These are phyloP conservation scores for Hericium erinaceus DNA, from an alignment of 768 basidiomycete genomes.

Conservation along the genomic window DNA sequence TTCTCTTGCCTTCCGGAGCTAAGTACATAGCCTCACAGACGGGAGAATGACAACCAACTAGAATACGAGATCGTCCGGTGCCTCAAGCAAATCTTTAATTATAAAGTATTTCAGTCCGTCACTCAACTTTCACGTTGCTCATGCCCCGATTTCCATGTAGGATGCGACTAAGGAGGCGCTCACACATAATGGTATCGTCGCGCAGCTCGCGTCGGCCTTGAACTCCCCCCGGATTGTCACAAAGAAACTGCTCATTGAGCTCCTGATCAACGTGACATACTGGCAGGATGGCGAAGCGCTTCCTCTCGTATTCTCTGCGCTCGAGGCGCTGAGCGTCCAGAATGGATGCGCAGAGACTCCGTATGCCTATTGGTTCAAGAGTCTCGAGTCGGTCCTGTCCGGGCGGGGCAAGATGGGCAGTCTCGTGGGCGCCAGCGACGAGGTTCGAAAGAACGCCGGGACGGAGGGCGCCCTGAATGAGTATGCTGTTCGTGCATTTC, in stretches of 20 bases:
- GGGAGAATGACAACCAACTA: slow-evolving; percentile 54
- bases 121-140: too few species aligned
- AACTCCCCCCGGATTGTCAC: slow-evolving; percentile 74
- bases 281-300: slow-evolving; percentile 46
- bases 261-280: slow-evolving; percentile 66
- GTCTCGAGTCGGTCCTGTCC: slow-evolving; percentile 61
- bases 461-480: slow-evolving; percentile 67
- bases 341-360: slow-evolving; percentile 48
- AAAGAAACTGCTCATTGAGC: slow-evolving; percentile 69
- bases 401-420: slow-evolving; percentile 94
- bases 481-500: slow-evolving; percentile 60
- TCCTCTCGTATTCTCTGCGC: slow-evolving; percentile 60
- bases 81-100: slow-evolving; percentile 74
- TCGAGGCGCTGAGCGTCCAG: slow-evolving; percentile 62
- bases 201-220: slow-evolving; percentile 73
- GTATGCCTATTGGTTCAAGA: slow-evolving; percentile 88
- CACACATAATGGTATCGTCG: slow-evolving; percentile 62
- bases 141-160: slow-evolving; percentile 9
- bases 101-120: slow-evolving; percentile 25
- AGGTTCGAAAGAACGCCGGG: slow-evolving; percentile 61
- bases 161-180: slow-evolving; percentile 64
- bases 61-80: slow-evolving; percentile 90
- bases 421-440: slow-evolving; percentile 89
- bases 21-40: slow-evolving; percentile 25
- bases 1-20: neutral